phyloP scores from a whole-genome alignment of 208 protist species.

The Phytomonas serpens region DNA sequence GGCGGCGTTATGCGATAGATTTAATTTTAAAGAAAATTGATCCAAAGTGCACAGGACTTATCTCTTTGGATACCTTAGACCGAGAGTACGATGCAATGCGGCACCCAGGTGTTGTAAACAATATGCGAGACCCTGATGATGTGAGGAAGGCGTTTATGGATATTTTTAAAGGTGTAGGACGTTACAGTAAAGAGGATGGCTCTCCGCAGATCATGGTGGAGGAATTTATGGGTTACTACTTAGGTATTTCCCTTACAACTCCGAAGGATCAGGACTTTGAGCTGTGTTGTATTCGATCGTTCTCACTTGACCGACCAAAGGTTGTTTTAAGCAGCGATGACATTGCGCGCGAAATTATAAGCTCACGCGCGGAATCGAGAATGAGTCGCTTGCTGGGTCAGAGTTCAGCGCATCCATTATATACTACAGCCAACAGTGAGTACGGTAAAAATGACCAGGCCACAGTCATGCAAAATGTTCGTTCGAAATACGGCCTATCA shows the following conservation, averaged over 20 bases:
- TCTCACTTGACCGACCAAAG: conserved; percentile 70
- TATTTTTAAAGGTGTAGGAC: conserved; percentile 21
- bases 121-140: conserved; percentile 28
- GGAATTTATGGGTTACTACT: conserved; percentile 59
- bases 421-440: conserved; percentile 46
- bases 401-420: conserved; percentile 53
- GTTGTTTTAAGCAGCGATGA: conserved; percentile 22
- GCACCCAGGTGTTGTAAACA: conserved; percentile 52
- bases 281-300: conserved; percentile 74
- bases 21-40: conserved; percentile 60
- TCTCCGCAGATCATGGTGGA: conserved; percentile 25
- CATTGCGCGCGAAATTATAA: conserved; percentile 18
- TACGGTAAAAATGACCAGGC: conserved; percentile 53
- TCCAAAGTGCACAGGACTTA: conserved; percentile 29
- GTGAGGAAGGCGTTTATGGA: conserved; percentile 12
- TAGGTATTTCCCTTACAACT: conserved; percentile 46
- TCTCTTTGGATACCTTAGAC: conserved; percentile 31
- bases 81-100: conserved; percentile 63
- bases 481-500: conserved; percentile 33
- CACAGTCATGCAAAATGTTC: conserved; percentile 2
- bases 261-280: conserved; percentile 69
- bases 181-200: conserved; percentile 19
- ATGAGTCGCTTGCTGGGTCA: conserved; percentile 41
- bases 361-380: conserved; percentile 27
- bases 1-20: conserved; percentile 50